phyloP scores from a whole-genome alignment of 148 eudicot genomes.

The Hydrangea macrophylla region DNA sequence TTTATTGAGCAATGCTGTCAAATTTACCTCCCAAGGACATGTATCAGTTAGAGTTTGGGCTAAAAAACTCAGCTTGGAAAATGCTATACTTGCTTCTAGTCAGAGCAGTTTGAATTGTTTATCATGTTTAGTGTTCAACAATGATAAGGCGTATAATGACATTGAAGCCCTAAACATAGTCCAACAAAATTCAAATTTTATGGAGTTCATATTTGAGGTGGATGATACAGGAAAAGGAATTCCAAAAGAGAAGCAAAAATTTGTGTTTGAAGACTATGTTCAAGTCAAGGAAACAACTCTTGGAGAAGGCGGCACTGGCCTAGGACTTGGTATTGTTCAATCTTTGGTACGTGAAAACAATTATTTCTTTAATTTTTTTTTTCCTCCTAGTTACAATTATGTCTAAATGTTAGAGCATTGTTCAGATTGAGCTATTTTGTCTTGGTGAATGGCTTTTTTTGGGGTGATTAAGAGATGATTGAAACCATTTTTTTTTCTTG shows the following conservation, averaged over 20 bases:
- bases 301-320: conserved; percentile 72
- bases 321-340: conserved; percentile 88
- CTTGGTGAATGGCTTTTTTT: no score
- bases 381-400: no score
- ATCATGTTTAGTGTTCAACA: conserved; percentile 26
- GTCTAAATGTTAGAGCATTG: no score
- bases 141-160: conserved; percentile 19
- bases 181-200: conserved; percentile 36
- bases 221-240: conserved; percentile 86
- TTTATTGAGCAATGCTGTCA: conserved; percentile 77
- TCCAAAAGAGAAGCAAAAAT: conserved; percentile 58
- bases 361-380: background rate
- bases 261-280: conserved; percentile 76
- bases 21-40: conserved; percentile 73
- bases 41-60: conserved; percentile 59
- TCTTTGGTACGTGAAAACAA: conserved; percentile 51
- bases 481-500: no score
- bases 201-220: conserved; percentile 77
- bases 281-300: conserved; percentile 61
- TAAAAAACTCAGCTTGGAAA: conserved; percentile 38
- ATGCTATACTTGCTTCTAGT: conserved; percentile 35
- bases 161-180: conserved; percentile 22
- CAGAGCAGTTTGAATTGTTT: conserved; percentile 28
- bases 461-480: no score
- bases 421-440: no score